Percentiles rank a stretch among this genome's conserved stretches.
Evolutionary conservation across 2,329 filamentous ascomycete species (phyloP).

Genomic region (Thelonectria olida): DNA sequence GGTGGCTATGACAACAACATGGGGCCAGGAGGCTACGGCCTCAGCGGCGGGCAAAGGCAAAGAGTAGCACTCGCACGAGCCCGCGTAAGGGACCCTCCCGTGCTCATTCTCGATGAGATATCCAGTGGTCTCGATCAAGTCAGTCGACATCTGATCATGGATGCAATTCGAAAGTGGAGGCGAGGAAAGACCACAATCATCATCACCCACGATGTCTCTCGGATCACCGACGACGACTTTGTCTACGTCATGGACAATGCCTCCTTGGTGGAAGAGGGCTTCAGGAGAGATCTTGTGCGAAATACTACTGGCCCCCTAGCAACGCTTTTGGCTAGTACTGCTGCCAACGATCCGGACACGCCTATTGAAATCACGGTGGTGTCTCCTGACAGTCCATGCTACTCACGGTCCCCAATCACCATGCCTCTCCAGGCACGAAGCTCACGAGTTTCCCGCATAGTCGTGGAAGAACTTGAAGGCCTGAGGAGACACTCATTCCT

Average conservation of each 20-base stretch:
- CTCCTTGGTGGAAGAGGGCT: slow-evolving; percentile 73
- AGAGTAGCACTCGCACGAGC: slow-evolving; percentile 83
- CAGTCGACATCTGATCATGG: slow-evolving; percentile 74
- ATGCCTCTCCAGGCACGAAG: slow-evolving; percentile 11
- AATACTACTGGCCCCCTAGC: slow-evolving; percentile 57
- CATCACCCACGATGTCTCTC: slow-evolving; percentile 88
- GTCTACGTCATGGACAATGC: slow-evolving; percentile 83
- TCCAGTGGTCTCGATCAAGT: slow-evolving; percentile 86
- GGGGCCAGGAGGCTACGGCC: slow-evolving; percentile 71
- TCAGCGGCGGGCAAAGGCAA: slow-evolving; percentile 89
- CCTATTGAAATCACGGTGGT: slow-evolving; percentile 25
- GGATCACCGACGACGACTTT: slow-evolving; percentile 78
- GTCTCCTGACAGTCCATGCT: slow-evolving; percentile 19
- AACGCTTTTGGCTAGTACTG: slow-evolving; percentile 44
- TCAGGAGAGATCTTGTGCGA: slow-evolving; percentile 62
- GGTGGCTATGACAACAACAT: slow-evolving; percentile 77
- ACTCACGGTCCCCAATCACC: slow-evolving; percentile 13
- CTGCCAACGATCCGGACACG: slow-evolving; percentile 3
- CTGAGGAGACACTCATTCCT: slow-evolving; percentile 23
- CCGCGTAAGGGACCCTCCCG: slow-evolving; percentile 76
- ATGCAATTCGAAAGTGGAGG: slow-evolving; percentile 81
- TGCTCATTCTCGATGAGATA: slow-evolving; percentile 88
- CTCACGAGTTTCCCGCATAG: slow-evolving; percentile 29
- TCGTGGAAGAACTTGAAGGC: slow-evolving; percentile 33
- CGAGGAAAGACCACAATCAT: slow-evolving; percentile 86